Evolutionary conservation across 192 early-diverging fungal genomes (phyloP).

Genomic region (Podila epigama): DNA sequence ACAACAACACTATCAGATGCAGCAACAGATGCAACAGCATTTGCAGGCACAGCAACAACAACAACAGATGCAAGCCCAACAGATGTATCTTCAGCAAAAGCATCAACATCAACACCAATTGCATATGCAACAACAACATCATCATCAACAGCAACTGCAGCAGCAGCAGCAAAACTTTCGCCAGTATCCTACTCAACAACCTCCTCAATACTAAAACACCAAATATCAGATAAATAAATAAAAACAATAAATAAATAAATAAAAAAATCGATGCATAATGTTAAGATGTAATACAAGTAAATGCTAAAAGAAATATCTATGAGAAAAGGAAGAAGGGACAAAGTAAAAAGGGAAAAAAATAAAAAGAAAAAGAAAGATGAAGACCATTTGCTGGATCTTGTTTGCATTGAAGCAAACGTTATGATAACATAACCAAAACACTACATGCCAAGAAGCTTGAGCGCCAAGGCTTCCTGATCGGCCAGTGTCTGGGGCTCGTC

Average conservation of each 20-base stretch:
- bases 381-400: not conserved
- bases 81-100: not conserved
- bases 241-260: no score
- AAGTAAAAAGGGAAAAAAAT: not conserved
- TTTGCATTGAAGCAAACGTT: not conserved
- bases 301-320: no score
- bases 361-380: not conserved
- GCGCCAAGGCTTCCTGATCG: conserved; percentile 68
- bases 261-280: no score
- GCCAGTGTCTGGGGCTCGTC: conserved; percentile 63
- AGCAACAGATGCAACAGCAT: conserved; percentile 7
- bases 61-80: conserved; percentile 15
- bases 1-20: not conserved
- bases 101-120: conserved; percentile 7
- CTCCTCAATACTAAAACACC: not conserved
- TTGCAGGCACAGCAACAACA: conserved; percentile 13
- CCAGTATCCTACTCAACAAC: not conserved
- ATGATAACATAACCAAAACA: not conserved
- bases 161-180: conserved; percentile 7
- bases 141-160: conserved; percentile 16
- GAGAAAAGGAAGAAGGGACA: not conserved
- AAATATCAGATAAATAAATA: no score
- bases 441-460: conserved; percentile 56
- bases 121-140: conserved; percentile 5
- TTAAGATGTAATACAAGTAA: no score